These are phyloP conservation scores for Gaultheria prostrata DNA, from an alignment of 148 eudicot genomes.

Conservation along the genomic window DNA sequence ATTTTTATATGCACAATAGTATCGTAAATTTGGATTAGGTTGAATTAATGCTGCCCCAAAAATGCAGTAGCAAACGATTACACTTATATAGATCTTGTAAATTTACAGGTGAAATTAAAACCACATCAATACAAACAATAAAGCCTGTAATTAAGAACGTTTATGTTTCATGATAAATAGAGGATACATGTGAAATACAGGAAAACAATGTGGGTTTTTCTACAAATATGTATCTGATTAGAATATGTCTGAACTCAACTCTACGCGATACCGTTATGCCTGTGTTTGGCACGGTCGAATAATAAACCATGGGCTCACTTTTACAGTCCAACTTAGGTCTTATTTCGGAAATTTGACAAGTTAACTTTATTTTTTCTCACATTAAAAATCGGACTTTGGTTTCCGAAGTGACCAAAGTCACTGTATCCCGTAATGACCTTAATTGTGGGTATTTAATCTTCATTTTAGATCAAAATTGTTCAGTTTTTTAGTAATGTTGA, in stretches of 20 bases:
- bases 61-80: background rate
- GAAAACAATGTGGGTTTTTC: background rate
- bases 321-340: no score
- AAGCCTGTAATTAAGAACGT: background rate
- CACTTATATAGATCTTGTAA: background rate
- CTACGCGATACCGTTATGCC: background rate
- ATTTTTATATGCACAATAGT: no score
- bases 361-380: no score
- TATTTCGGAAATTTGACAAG: no score
- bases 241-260: background rate
- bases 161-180: background rate
- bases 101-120: background rate
- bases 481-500: no score
- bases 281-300: background rate
- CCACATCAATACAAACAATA: background rate
- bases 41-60: background rate
- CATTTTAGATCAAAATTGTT: no score
- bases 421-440: no score
- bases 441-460: no score
- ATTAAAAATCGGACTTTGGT: no score
- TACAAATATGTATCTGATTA: background rate
- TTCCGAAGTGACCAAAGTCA: no score
- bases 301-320: no score
- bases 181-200: background rate
- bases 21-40: no score